Conservation (phyloP, 1,284 basidiomycete genomes). For the Pholiota adiposa region DNA sequence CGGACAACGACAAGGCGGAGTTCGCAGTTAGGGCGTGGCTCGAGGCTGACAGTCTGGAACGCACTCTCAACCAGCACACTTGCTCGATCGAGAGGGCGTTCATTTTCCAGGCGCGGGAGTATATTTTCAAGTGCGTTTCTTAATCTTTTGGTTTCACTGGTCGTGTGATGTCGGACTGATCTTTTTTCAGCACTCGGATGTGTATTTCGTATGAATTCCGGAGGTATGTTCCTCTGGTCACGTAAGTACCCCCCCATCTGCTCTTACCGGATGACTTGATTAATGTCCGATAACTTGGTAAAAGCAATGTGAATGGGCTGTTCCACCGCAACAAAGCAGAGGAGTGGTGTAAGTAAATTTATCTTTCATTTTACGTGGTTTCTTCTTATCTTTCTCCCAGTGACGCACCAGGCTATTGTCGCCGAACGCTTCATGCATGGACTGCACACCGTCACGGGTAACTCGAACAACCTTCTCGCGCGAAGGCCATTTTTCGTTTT, state of each 20-base stretch:
- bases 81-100: slow-evolving; percentile 69
- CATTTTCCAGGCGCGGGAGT: slow-evolving; percentile 72
- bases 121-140: slow-evolving; percentile 69
- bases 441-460: slow-evolving; percentile 66
- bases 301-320: slow-evolving; percentile 48
- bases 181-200: slow-evolving; percentile 61
- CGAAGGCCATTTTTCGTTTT: slow-evolving; percentile 72
- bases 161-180: neutral
- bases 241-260: slow-evolving; percentile 44
- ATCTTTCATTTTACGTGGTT: slow-evolving; percentile 9
- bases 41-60: slow-evolving; percentile 71
- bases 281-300: neutral
- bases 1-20: slow-evolving; percentile 55
- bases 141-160: neutral
- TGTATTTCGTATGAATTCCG: slow-evolving; percentile 72
- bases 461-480: slow-evolving; percentile 53
- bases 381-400: slow-evolving; percentile 37
- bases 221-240: slow-evolving; percentile 62
- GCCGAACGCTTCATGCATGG: slow-evolving; percentile 64
- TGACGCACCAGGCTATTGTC: slow-evolving; percentile 64
- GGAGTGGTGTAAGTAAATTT: slow-evolving; percentile 67
- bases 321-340: slow-evolving; percentile 68
- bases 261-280: neutral
- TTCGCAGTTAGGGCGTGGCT: slow-evolving; percentile 72
- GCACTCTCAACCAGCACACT: slow-evolving; percentile 62